phyloP scores from a whole-genome alignment of 2,329 filamentous ascomycete genomes.

The Clonostachys sp. region DNA sequence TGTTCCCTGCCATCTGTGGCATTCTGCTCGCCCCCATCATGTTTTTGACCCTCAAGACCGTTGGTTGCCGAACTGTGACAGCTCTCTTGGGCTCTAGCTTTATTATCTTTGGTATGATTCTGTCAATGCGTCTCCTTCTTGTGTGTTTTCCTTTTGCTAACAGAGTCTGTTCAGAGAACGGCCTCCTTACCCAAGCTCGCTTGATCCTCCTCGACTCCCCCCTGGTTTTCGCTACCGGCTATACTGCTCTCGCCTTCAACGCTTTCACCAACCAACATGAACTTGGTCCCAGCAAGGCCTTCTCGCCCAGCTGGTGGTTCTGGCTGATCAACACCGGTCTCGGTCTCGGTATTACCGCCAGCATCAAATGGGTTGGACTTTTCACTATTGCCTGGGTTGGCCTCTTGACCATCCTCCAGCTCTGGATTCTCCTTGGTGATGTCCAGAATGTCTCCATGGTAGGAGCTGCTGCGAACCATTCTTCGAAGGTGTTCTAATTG shows the following conservation, averaged over 20 bases:
- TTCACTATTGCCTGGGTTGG: constrained; percentile 99
- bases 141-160: constrained; percentile 13
- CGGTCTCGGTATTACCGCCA: constrained; percentile 82
- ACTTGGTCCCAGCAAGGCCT: constrained; percentile 82
- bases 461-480: constrained; percentile 19
- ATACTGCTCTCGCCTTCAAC: constrained; percentile 84
- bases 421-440: constrained; percentile 94
- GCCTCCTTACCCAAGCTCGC: constrained; percentile 88
- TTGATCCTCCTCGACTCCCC: constrained; percentile 95
- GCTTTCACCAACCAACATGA: constrained; percentile 98
- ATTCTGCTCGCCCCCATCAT: constrained; percentile 85
- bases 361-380: constrained; percentile 98
- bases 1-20: constrained; percentile 86
- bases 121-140: background rate
- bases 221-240: constrained; percentile 85
- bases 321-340: constrained; percentile 87
- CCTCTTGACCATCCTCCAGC: constrained; percentile 80
- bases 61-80: constrained; percentile 82
- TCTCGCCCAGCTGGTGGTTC: constrained; percentile 93
- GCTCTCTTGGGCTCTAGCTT: constrained; percentile 78
- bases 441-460: constrained; percentile 76
- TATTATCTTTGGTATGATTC: constrained; percentile 78
- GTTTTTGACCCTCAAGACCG: constrained; percentile 89
- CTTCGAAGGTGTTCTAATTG: too few species aligned
- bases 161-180: constrained; percentile 65